Base-by-base conservation (phyloP, 225 moss, liverwort and hornwort species). In the Ulota crispa region DNA sequence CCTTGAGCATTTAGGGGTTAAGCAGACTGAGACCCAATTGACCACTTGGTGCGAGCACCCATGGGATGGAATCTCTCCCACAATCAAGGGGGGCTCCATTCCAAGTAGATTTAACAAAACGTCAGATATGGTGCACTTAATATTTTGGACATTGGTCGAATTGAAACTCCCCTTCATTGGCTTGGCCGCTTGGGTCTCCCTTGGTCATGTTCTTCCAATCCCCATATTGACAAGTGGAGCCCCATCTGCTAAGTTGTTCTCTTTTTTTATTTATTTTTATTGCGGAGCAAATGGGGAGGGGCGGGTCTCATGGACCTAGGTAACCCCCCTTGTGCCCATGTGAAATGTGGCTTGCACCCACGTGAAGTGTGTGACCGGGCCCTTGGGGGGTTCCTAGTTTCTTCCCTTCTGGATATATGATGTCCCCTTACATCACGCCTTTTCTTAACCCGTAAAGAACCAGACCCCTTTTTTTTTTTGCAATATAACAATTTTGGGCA, bases 261-360 rank as follows among this genome's bases (percentile, higher is more conserved):
- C 18, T 50, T 14, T 3, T 65, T 78, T 8, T n/a, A n/a, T n/a
- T 45, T 11, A 70, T n/a, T 14, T 3, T 6, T 68, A 0, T 1
- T 12, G 24, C 18, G 0, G 69, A 70, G 24, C 69, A 32, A 63
- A 69, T 62, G 32, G 6, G 3, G 10, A 27, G 50, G 39, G 2
- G 66, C 45, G 24, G 31, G 66, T 72, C 57, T 47, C 79, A 39
- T 19, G n/a, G 8, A 52, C 59, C 61, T 0, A 2, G 74, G 21
- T 47, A 47, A 47, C 1, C 18, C 9, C 50, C 18, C 24, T 7
- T 19, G 37, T 1, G 24, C 72, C 81, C 85, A 85, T 60, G 85
- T 81, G 85, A 66, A 57, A 47, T 47, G 28, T 9, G 43, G 41
- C 50, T 34, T 31, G 31, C 62, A 3, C 75, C 81, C 85, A 85